These are phyloP conservation scores for Colletotrichum destructivum DNA, from an alignment of 2,329 filamentous ascomycete species.

Conservation along the genomic window DNA sequence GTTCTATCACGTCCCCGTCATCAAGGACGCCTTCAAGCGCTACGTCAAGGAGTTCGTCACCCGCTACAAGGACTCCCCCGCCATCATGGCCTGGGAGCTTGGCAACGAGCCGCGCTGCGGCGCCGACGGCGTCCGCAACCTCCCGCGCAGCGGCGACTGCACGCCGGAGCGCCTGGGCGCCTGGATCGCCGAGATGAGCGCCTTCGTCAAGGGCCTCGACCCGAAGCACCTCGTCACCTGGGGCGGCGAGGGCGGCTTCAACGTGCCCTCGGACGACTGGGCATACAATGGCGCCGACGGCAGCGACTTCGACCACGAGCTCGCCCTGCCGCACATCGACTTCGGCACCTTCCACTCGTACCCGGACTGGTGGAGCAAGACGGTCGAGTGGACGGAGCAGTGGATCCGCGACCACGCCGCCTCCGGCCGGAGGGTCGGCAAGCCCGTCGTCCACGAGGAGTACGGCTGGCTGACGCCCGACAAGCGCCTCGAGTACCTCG, in stretches of 20 bases:
- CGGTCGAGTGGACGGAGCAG: conserved; percentile 64
- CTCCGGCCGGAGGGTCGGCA: conserved; percentile 57
- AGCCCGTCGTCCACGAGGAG: conserved; percentile 70
- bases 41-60: conserved; percentile 74
- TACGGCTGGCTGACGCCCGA: conserved; percentile 69
- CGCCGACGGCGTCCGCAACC: conserved; percentile 61
- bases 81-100: conserved; percentile 79
- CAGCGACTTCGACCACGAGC: conserved; percentile 67
- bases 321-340: conserved; percentile 64
- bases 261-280: conserved; percentile 59
- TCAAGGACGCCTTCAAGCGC: conserved; percentile 67
- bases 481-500: conserved; percentile 61
- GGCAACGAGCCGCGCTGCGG: conserved; percentile 73
- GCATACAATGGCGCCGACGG: conserved; percentile 65
- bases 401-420: conserved; percentile 70
- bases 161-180: conserved; percentile 58
- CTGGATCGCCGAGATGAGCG: conserved; percentile 69
- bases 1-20: conserved; percentile 65
- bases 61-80: conserved; percentile 70
- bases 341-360: conserved; percentile 71
- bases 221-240: conserved; percentile 67
- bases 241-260: conserved; percentile 73
- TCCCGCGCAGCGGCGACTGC: conserved; percentile 58
- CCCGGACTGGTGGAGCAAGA: conserved; percentile 70
- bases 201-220: conserved; percentile 68